phyloP scores from a whole-genome alignment of 176 grass and related monocot genomes.

The Oropetium thomaeum region DNA sequence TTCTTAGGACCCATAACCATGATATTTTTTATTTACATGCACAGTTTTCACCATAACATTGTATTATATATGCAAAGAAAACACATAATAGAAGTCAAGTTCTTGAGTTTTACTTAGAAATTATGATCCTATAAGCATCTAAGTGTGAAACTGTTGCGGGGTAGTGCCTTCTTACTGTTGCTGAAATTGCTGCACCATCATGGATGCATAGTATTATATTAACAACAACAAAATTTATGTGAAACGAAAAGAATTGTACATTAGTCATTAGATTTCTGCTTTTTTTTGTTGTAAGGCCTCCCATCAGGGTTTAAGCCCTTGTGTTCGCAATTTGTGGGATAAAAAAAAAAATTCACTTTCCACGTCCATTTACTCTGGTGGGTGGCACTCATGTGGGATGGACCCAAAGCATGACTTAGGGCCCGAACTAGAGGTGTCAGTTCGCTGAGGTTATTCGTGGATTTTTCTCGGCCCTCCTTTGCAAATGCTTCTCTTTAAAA shows the following conservation, averaged over 20 bases:
- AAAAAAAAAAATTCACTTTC: no score
- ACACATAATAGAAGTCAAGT: not conserved
- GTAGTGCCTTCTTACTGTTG: not conserved
- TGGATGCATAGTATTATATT: conserved; percentile 1
- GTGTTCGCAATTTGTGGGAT: no score
- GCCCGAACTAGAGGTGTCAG: no score
- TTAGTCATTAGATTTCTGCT: not conserved
- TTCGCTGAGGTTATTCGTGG: no score
- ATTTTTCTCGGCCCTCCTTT: no score
- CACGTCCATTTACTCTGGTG: no score
- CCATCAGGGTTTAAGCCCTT: no score
- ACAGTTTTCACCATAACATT: not conserved
- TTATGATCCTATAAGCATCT: not conserved
- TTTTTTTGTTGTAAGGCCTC: conserved; percentile 5
- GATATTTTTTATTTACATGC: not conserved
- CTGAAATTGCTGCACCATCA: conserved; percentile 5
- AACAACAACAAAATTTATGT: conserved; percentile 7
- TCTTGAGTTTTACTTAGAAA: conserved; percentile 1
- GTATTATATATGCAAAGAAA: not conserved
- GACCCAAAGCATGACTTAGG: no score
- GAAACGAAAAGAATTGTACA: not conserved
- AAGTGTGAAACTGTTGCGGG: conserved; percentile 7
- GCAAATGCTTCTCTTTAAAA: no score
- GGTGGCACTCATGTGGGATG: no score
- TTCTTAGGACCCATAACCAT: not conserved